These are phyloP conservation scores for Gracilariopsis chorda DNA, from an alignment of 23 red algal species.

Conservation along the genomic window DNA sequence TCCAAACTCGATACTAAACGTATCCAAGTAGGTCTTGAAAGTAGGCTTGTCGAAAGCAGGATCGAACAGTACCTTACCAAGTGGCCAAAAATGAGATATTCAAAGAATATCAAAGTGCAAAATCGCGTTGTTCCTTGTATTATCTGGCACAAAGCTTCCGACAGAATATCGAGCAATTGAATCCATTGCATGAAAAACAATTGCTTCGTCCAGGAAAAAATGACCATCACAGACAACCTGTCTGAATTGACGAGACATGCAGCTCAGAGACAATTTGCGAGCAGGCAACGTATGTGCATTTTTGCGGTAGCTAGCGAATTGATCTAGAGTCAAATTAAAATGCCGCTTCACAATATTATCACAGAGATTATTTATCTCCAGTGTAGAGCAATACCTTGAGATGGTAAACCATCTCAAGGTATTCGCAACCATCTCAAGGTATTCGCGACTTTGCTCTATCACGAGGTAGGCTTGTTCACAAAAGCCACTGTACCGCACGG, in stretches of 20 bases:
- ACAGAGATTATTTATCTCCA: no score
- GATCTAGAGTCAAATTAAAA: no score
- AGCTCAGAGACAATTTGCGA: neutral
- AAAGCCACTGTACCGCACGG: no score
- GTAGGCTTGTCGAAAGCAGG: neutral
- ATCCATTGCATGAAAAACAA: conserved; percentile 9
- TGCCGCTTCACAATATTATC: no score
- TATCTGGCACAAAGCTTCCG: neutral
- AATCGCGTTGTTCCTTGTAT: neutral
- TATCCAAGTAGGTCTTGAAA: neutral
- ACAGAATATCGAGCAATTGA: neutral
- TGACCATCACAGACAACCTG: conserved; percentile 6
- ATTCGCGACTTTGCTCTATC: no score
- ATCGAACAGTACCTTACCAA: neutral
- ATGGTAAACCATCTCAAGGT: no score
- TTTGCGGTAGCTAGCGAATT: no score
- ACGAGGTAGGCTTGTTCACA: no score
- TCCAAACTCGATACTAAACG: neutral
- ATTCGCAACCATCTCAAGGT: no score
- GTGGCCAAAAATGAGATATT: conserved; percentile 7
- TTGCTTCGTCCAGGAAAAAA: neutral
- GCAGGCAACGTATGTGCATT: no score
- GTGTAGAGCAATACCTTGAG: no score
- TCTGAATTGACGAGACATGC: neutral
- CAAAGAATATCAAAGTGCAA: neutral